Conservation (phyloP, 2,329 filamentous ascomycete genomes). For the Talaromyces funiculosus region DNA sequence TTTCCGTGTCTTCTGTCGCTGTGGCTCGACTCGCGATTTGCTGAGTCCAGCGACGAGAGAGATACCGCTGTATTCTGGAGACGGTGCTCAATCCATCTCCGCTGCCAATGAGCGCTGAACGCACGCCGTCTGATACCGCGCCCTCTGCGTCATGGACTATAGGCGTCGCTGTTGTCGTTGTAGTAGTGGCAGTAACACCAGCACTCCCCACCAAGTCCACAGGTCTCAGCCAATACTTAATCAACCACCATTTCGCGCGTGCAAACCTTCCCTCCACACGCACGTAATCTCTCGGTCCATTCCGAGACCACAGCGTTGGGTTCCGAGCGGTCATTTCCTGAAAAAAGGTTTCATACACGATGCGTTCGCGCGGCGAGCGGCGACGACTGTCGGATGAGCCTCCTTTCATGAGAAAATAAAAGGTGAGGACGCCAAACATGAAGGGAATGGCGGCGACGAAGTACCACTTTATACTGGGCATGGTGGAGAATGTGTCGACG, state of each 20-base stretch:
- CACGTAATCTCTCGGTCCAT: slow-evolving; percentile 41
- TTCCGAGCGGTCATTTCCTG: slow-evolving; percentile 42
- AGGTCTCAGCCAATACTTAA: slow-evolving; percentile 43
- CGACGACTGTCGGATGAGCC: slow-evolving; percentile 33
- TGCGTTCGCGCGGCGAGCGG: slow-evolving; percentile 43
- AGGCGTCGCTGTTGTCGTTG: not conserved
- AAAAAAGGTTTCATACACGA: slow-evolving; percentile 49
- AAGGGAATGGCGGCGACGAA: slow-evolving; percentile 45
- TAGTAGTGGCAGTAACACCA: not conserved
- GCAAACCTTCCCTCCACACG: slow-evolving; percentile 35
- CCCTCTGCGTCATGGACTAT: not conserved
- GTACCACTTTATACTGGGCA: slow-evolving; percentile 46
- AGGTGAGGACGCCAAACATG: slow-evolving; percentile 40
- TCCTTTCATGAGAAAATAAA: slow-evolving; percentile 48
- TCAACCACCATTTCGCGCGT: slow-evolving; percentile 44
- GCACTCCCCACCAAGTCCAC: slow-evolving; percentile 30
- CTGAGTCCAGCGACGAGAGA: slow-evolving; percentile 39
- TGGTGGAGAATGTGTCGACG: slow-evolving; percentile 40
- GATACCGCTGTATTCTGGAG: slow-evolving; percentile 33
- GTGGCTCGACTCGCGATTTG: slow-evolving; percentile 21
- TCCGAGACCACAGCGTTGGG: slow-evolving; percentile 45
- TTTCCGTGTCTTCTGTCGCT: slow-evolving; percentile 10
- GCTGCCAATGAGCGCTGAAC: not conserved
- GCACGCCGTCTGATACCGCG: not conserved
- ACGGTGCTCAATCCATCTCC: slow-evolving; percentile 37